phyloP scores from a whole-genome alignment of 1,284 basidiomycete genomes.

The Cutaneotrichosporon sp. region DNA sequence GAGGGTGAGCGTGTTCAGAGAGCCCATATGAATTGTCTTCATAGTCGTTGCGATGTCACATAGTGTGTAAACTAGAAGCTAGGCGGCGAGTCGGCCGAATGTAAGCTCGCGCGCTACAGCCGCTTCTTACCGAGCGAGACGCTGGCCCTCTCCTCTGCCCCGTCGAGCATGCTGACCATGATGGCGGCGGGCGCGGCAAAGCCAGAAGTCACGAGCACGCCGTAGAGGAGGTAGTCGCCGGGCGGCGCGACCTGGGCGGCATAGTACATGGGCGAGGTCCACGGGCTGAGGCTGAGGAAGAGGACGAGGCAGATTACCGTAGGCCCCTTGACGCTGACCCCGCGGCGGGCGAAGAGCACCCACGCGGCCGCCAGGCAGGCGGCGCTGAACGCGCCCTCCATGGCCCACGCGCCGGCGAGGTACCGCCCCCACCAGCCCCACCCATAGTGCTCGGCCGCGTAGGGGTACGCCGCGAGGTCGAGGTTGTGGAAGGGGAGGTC shows the following conservation, averaged over 20 bases:
- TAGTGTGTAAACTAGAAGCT: too few relatives aligned
- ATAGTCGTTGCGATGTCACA: background rate
- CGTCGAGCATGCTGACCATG: background rate
- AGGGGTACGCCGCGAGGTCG: slow-evolving; percentile 11
- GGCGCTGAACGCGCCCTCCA: slow-evolving; percentile 7
- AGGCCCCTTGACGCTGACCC: background rate
- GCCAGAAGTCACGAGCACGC: background rate
- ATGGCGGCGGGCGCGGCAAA: background rate
- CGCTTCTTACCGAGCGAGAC: background rate
- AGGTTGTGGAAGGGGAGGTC: slow-evolving; percentile 8
- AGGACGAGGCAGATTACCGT: background rate
- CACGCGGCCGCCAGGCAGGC: background rate
- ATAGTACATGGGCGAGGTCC: slow-evolving; percentile 6
- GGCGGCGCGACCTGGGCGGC: background rate
- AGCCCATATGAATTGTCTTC: background rate
- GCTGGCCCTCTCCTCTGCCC: background rate
- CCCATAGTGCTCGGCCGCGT: slow-evolving; percentile 1
- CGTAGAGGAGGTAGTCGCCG: background rate
- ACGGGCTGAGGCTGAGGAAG: slow-evolving; percentile 3
- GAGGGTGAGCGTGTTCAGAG: background rate
- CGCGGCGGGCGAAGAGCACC: background rate
- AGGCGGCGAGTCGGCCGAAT: background rate
- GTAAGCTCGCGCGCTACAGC: background rate
- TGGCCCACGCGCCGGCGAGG: background rate
- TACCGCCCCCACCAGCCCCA: slow-evolving; percentile 1